Base-by-base conservation (phyloP, 768 basidiomycete genomes). In the Piloderma croceum region DNA sequence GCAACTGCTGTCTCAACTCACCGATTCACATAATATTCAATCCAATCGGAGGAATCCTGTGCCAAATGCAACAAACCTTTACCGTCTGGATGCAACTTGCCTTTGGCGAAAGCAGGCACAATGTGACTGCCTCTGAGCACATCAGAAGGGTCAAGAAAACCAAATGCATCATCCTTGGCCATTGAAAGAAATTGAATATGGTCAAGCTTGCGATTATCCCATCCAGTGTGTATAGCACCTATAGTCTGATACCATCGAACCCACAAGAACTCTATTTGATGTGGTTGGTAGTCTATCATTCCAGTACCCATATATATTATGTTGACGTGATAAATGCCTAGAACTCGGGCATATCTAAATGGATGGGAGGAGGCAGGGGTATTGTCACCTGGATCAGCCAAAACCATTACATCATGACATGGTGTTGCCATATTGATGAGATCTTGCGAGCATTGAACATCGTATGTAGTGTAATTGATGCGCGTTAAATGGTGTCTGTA, bases 341-440 rank as follows among this genome's bases (percentile, higher is more conserved):
- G 45, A 13, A 61, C 33, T 22, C 56, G 11, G 13, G 60, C 52
- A 56, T 73, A 73, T 64, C 59, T 55, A 38, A 54, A 57, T 0
- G 64, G 65, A 34, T 50, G 36, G 68, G 48, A 15, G 9, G 27
- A 15, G 9, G 9, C 53, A 24, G 40, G 42, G 0, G 24, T 35
- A 1, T 44, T 48, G 27, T 15, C 9, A 15, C 15, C 27, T 1
- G 51, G 54, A 0, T 55, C 50, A 32, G 53, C 47, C 0, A 39
- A 45, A 5, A 65, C 52, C 53, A 66, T 69, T 12, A 76, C 38
- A 27, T 71, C 53, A 1, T 54, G 24, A 7, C 67, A 57, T 24
- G 32, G 15, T 0, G 53, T 65, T 0, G 47, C 31, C 7, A 64
- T 60, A 33, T 72, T 71, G 39, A 75, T 24, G 18, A 23, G 19